Conservation (phyloP, 2,329 filamentous ascomycete genomes). For the Sporothrix schenckii region DNA sequence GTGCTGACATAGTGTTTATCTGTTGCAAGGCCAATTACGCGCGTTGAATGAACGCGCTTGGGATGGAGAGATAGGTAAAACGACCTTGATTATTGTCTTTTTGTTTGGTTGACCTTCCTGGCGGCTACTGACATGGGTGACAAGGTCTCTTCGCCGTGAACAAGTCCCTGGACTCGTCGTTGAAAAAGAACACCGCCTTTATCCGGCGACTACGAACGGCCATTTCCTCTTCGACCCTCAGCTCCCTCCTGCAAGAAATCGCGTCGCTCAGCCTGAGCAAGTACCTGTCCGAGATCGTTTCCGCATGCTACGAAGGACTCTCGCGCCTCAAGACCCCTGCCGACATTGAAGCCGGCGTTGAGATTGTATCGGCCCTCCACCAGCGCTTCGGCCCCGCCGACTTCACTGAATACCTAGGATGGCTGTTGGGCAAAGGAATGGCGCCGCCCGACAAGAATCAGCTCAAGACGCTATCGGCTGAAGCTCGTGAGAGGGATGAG, state of each 20-base stretch:
- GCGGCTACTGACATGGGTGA: not conserved
- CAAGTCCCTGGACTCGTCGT: conserved; percentile 83
- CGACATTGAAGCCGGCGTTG: conserved; percentile 89
- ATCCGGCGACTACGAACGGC: conserved; percentile 94
- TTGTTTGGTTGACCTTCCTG: not conserved
- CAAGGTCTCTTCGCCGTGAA: conserved; percentile 77
- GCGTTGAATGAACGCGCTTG: conserved; percentile 84
- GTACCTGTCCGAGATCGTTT: conserved; percentile 95
- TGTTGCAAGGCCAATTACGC: conserved; percentile 76
- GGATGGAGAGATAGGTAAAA: conserved; percentile 80
- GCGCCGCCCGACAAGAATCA: conserved; percentile 84
- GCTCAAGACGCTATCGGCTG: conserved; percentile 75
- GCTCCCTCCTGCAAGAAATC: conserved; percentile 87
- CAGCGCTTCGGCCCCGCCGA: conserved; percentile 89
- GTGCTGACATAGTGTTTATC: conserved; percentile 37
- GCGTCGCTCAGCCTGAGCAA: conserved; percentile 89
- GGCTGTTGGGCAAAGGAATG: conserved; percentile 88
- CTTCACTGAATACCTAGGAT: conserved; percentile 89
- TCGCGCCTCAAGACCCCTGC: conserved; percentile 87
- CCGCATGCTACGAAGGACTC: conserved; percentile 91
- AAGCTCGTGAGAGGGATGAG: conserved; percentile 91
- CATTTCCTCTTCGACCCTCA: conserved; percentile 75
- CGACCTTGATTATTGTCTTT: too few relatives aligned
- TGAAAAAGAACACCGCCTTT: conserved; percentile 98
- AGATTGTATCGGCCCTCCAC: conserved; percentile 92